Base-by-base conservation (phyloP, 1,139 yeast species). In the Groenewaldozyma sp. region DNA sequence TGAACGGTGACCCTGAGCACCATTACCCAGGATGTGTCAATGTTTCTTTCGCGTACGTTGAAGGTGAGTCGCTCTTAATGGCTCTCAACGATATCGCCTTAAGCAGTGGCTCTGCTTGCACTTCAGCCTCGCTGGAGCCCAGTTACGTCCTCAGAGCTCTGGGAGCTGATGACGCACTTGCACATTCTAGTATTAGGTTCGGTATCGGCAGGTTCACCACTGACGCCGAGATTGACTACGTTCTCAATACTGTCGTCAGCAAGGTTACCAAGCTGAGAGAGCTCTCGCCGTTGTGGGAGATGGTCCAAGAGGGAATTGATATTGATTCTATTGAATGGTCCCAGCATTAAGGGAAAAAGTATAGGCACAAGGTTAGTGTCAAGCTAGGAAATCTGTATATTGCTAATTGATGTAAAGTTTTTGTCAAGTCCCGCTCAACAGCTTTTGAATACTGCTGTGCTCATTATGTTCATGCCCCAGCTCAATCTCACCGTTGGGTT, bases 241-340 rank as follows among this genome's bases (percentile, higher is more conserved):
- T 91, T 34, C 72, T 88, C 49, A 71, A 80, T 47, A 95, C 96
- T 19, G 87, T 91, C 45, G 71, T 76, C 41, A 88, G 84, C 61
- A 76, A 96, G 64, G 98, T 91, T 39, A 82, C 80, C 47, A 87
- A 86, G 64, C 73, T 91, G 59, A 76, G 99, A 63, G 93, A 87
- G 57, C 72, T 91, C 67, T 80, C 94, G 39, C 99, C 99, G 40
- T 71, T 91, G 53, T 91, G 97, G 97, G 99, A 91, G 67, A 88
- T 91, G 97, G 95, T 86, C 41, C 95, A 91, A 65, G 98, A 91
- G 51, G 98, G 98, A 50, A 88, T 91, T 57, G 99, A 91, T 59
- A 72, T 93, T 61, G 74, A 82, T 56, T 73, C 94, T 34, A 91
- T 91, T 56, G 94, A 91, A 67, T 91, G 99, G 99, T 83, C 95